These are phyloP conservation scores for Solanum piurae DNA, from an alignment of 257 asterid genomes.

Conservation along the genomic window DNA sequence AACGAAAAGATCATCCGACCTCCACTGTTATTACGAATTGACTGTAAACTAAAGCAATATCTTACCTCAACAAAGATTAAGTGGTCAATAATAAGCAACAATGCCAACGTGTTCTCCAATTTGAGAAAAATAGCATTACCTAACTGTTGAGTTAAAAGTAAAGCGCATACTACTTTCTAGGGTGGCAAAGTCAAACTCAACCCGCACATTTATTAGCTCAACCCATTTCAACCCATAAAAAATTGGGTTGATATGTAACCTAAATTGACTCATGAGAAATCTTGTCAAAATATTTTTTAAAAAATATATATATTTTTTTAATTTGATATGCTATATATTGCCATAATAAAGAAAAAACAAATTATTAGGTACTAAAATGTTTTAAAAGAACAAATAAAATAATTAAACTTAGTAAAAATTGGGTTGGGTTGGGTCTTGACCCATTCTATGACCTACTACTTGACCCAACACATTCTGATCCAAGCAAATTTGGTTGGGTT, in stretches of 20 bases:
- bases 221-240: neutral
- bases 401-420: neutral
- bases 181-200: neutral
- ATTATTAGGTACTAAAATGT: neutral
- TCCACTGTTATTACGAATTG: neutral
- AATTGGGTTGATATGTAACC: neutral
- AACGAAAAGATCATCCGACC: neutral
- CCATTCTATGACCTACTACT: neutral
- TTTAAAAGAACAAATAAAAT: too few species aligned
- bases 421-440: neutral
- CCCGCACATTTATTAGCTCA: neutral
- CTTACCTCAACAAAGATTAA: neutral
- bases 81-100: neutral
- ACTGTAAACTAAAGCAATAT: neutral
- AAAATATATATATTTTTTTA: too few species aligned
- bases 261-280: neutral
- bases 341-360: neutral
- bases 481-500: neutral
- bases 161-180: neutral
- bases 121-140: neutral
- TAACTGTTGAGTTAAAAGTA: neutral
- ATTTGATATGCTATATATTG: neutral
- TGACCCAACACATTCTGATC: neutral
- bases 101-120: neutral
- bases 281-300: neutral